Conservation (phyloP, 768 basidiomycete genomes). For the Naematelia aurantialba region DNA sequence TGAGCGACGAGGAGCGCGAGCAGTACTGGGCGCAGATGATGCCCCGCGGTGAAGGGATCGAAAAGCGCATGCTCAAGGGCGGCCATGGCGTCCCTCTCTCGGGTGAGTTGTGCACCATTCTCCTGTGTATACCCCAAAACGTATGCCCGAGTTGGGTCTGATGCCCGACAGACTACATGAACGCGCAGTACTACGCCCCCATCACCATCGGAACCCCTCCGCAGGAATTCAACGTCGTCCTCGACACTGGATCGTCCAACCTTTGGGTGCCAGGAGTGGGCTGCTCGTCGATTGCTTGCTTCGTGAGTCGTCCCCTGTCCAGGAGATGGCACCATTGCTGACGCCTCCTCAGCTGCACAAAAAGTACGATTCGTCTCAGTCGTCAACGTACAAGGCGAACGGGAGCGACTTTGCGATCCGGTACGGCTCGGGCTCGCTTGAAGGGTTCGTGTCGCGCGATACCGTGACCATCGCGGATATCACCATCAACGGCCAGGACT, state of each 20-base stretch:
- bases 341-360: conserved; percentile 60
- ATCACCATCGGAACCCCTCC: conserved; percentile 79
- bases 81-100: conserved; percentile 84
- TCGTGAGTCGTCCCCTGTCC: conserved; percentile 43
- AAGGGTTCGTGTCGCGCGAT: conserved; percentile 90
- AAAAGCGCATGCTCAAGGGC: conserved; percentile 55
- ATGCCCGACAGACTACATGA: conserved; percentile 82
- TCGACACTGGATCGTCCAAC: conserved; percentile 76
- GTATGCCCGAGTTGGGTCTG: not conserved
- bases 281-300: conserved; percentile 50
- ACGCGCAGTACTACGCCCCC: conserved; percentile 93
- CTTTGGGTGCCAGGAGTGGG: conserved; percentile 73
- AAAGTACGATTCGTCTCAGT: conserved; percentile 78
- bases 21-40: conserved; percentile 51
- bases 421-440: conserved; percentile 94
- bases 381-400: conserved; percentile 83
- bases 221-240: conserved; percentile 90
- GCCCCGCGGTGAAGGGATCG: conserved; percentile 26
- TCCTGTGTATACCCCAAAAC: not conserved
- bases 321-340: too few species aligned
- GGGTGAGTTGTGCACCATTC: conserved; percentile 59
- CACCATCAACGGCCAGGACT: conserved; percentile 68
- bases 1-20: conserved; percentile 66
- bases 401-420: conserved; percentile 83
- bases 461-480: conserved; percentile 76